These are phyloP conservation scores for Pisolithus sp. DNA, from an alignment of 768 basidiomycete genomes.

Conservation along the genomic window DNA sequence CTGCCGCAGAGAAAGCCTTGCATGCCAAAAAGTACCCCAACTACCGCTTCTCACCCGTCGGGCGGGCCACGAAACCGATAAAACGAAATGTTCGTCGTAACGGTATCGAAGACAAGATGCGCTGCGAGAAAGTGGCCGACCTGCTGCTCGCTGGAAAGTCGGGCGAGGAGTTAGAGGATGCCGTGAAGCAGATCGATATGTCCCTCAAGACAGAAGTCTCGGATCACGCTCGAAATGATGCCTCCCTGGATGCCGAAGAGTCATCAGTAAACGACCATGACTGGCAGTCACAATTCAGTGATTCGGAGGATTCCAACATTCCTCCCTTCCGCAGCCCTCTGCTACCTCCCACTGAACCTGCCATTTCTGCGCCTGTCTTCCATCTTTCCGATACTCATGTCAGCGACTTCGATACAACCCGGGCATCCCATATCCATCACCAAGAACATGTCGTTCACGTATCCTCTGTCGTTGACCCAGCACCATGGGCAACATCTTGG, in stretches of 20 bases:
- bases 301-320: conserved; percentile 7
- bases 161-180: conserved; percentile 42
- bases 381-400: conserved; percentile 4
- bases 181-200: conserved; percentile 32
- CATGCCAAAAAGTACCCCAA: conserved; percentile 45
- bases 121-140: conserved; percentile 45
- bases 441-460: not conserved
- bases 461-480: not conserved
- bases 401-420: conserved; percentile 3
- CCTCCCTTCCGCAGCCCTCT: conserved; percentile 25
- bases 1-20: conserved; percentile 44
- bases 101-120: conserved; percentile 39
- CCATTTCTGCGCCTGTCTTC: not conserved
- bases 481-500: not conserved
- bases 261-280: not conserved
- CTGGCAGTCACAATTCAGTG: not conserved
- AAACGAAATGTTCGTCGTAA: conserved; percentile 51
- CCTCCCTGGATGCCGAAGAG: not conserved
- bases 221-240: not conserved
- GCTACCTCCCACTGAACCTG: conserved; percentile 18
- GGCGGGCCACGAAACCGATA: conserved; percentile 37
- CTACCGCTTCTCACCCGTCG: conserved; percentile 48
- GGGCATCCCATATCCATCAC: not conserved
- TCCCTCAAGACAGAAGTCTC: conserved; percentile 1
- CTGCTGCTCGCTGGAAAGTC: conserved; percentile 45